Evolutionary conservation across 768 basidiomycete genomes (phyloP).

Genomic region (Psilocybe tampanensis): DNA sequence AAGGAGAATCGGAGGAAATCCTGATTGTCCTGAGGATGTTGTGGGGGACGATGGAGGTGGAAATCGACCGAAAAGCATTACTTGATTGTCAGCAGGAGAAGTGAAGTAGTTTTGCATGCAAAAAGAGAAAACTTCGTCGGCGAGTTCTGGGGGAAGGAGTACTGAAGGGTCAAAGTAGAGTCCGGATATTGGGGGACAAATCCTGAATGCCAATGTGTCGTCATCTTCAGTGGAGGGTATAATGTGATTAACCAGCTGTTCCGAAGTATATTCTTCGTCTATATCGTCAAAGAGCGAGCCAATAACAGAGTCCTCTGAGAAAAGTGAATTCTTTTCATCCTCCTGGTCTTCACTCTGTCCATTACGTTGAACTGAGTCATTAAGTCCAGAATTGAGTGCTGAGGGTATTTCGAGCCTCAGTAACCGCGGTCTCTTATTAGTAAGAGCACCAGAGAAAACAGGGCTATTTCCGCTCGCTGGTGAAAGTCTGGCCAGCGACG

Average conservation of each 20-base stretch:
- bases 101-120: conserved; percentile 63
- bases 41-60: conserved; percentile 11
- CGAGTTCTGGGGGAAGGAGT: conserved; percentile 51
- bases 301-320: conserved; percentile 13
- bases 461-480: not conserved
- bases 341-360: not conserved
- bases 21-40: conserved; percentile 33
- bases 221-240: not conserved
- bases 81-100: conserved; percentile 62
- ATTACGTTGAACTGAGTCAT: not conserved
- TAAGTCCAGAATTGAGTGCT: conserved; percentile 9
- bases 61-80: conserved; percentile 81
- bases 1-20: conserved; percentile 55
- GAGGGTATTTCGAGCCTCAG: conserved; percentile 20
- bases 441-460: not conserved
- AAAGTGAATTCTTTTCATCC: conserved; percentile 16
- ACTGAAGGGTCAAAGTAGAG: conserved; percentile 61
- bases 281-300: conserved; percentile 17
- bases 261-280: conserved; percentile 1
- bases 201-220: conserved; percentile 30
- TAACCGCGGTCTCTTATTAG: conserved; percentile 11
- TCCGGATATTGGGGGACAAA: conserved; percentile 62
- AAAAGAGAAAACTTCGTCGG: conserved; percentile 46
- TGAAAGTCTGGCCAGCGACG: not conserved
- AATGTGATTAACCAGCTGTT: not conserved